Conservation (phyloP, 2,329 filamentous ascomycete species). For the Plectosphaerella sp. region DNA sequence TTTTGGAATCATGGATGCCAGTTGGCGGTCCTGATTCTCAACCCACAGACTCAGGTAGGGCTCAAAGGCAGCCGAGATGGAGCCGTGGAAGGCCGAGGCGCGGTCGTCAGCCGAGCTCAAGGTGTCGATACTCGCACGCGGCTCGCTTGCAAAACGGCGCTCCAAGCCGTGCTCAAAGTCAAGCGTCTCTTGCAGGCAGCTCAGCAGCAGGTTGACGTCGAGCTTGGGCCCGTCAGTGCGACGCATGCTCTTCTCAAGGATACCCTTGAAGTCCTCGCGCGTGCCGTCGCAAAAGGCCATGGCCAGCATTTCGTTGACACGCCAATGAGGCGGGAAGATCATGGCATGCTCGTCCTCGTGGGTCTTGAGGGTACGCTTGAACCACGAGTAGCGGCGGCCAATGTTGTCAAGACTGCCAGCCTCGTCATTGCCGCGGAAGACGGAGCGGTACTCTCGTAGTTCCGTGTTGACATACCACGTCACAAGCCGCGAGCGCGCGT, state of each 20-base stretch:
- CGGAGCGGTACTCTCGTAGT: constrained; percentile 88
- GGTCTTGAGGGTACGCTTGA: constrained; percentile 89
- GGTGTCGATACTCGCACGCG: constrained; percentile 84
- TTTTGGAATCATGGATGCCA: constrained; percentile 78
- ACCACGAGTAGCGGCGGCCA: constrained; percentile 90
- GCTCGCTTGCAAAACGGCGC: constrained; percentile 68
- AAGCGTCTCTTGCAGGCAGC: constrained; percentile 89
- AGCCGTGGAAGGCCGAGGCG: constrained; percentile 75
- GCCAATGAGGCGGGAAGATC: constrained; percentile 86
- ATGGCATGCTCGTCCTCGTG: constrained; percentile 89
- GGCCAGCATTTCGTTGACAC: constrained; percentile 82
- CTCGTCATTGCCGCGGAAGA: constrained; percentile 95
- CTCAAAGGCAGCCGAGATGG: constrained; percentile 95
- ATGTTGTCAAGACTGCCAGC: constrained; percentile 97
- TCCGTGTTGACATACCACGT: constrained; percentile 99
- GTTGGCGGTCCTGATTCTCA: constrained; percentile 87
- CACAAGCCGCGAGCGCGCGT: constrained; percentile 74
- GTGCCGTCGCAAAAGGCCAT: constrained; percentile 95
- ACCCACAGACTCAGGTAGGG: constrained; percentile 97
- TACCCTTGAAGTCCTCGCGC: constrained; percentile 89
- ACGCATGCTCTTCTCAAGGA: constrained; percentile 83
- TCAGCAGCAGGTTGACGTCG: constrained; percentile 84
- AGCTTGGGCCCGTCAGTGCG: constrained; percentile 71
- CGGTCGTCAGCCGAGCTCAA: constrained; percentile 75
- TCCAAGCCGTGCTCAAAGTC: constrained; percentile 95